Conservation (phyloP, 768 basidiomycete genomes). For the Tylopilus cervinicoccineus region DNA sequence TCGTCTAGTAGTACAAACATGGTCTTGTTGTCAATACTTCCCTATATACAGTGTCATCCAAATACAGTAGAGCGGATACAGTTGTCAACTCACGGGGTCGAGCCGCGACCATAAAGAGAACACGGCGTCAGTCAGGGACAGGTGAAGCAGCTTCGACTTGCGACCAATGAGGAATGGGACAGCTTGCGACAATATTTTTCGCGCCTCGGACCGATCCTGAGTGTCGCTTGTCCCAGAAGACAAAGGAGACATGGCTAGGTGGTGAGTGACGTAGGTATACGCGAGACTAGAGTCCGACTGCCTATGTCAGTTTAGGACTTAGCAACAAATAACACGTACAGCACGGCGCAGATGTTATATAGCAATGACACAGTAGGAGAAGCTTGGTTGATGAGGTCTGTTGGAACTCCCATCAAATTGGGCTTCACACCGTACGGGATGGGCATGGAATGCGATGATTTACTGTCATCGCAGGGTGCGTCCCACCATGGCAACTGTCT, state of each 20-base stretch:
- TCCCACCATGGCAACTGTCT: conserved; percentile 75
- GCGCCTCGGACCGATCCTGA: conserved; percentile 45
- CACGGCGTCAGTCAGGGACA: conserved; percentile 47
- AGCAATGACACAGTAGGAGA: conserved; percentile 43
- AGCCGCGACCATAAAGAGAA: conserved; percentile 67
- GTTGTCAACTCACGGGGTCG: conserved; percentile 29
- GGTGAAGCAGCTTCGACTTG: conserved; percentile 51
- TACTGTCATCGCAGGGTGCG: conserved; percentile 10
- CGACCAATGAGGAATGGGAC: conserved; percentile 64
- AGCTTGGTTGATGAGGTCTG: conserved; percentile 38
- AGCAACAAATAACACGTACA: conserved; percentile 42
- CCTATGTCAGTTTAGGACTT: background rate
- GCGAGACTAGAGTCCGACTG: conserved; percentile 45
- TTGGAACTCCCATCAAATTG: conserved; percentile 43
- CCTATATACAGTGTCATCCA: conserved; percentile 26
- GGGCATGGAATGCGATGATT: background rate
- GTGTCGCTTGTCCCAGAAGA: conserved; percentile 37
- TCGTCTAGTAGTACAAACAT: conserved; percentile 58
- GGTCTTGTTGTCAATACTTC: conserved; percentile 33
- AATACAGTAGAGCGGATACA: background rate
- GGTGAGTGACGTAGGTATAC: conserved; percentile 65
- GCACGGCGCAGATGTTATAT: conserved; percentile 66
- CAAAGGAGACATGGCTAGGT: conserved; percentile 57
- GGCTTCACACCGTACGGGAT: conserved; percentile 38
- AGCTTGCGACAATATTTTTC: conserved; percentile 44